These are phyloP conservation scores for Talaromyces nanjingensis DNA, from an alignment of 495 filamentous ascomycete species.

Conservation along the genomic window DNA sequence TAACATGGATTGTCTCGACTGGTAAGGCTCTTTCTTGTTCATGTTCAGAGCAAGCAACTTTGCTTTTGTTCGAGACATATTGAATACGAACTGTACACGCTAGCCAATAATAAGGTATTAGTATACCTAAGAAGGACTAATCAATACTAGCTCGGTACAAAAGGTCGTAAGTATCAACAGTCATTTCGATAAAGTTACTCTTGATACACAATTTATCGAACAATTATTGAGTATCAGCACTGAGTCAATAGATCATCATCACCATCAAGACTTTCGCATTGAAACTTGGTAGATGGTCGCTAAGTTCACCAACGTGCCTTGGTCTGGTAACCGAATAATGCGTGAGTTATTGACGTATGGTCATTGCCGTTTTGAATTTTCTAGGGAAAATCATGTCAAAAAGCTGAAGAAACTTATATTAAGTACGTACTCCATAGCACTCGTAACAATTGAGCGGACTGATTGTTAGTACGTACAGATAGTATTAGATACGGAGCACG, in stretches of 20 bases:
- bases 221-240: not conserved
- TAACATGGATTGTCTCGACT: not conserved
- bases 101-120: conserved; percentile 3
- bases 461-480: not conserved
- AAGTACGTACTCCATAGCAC: not conserved
- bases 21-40: not conserved
- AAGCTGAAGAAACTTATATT: not conserved
- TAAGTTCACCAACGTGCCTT: not conserved
- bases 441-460: not conserved
- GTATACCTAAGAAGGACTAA: not conserved
- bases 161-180: not conserved
- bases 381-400: not conserved
- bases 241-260: not conserved
- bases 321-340: not conserved
- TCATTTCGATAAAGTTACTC: not conserved
- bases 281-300: not conserved
- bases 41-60: not conserved
- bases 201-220: not conserved
- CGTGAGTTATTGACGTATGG: not conserved
- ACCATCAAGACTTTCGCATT: no score
- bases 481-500: no score
- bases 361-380: no score
- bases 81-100: not conserved
- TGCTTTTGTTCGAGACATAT: not conserved
- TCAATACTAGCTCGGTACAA: not conserved